Evolutionary conservation across 2,329 filamentous ascomycete species (phyloP), one percentile per base, ranked within the genome.

Genomic region (Trichophaea hybrida): DNA sequence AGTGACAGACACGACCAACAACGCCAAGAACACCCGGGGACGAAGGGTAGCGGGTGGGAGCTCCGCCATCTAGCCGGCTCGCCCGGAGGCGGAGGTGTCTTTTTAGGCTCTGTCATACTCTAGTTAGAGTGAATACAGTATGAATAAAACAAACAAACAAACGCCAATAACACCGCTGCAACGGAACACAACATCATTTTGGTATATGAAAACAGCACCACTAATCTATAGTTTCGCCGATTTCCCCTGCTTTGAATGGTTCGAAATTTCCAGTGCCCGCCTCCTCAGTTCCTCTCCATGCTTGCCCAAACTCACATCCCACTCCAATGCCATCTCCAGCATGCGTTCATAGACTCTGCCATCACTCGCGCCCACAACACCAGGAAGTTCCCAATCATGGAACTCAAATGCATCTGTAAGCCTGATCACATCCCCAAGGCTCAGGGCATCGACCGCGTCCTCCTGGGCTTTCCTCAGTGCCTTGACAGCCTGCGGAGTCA

Each of bases 361-460:
- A 15, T 62, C 63, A 10, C 49, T 55, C 48, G 40, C 51, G 8
- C 64, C 49, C 31, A 64, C 37, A 17, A 62, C 64, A n/a, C 50
- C 48, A 10, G 48, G 48, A 55, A 66, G 53, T 32, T 66, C 64
- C 58, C 56, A 65, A 35, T 50, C 33, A 4, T 56, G 50, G 24
- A 65, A 66, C 13, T 58, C 62, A 50, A 66, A 66, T 10, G 63
- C 63, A 48, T 65, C 64, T 2, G 58, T 64, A 55, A 62, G 32
- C 35, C 54, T 58, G 2, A 65, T 61, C 33, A 62, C 59, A 3
- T 54, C 62, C 5, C 44, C 54, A 8, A 64, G 48, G 24, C 61
- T 57, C 58, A 65, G 58, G 10, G 10, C 32, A n/a, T 52, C 58
- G 8, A 57, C 60, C 31, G 61, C 46, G 1, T 54, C 56, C 15